Evolutionary conservation across 1,284 basidiomycete genomes (phyloP).

Genomic region (Bjerkandera adusta): DNA sequence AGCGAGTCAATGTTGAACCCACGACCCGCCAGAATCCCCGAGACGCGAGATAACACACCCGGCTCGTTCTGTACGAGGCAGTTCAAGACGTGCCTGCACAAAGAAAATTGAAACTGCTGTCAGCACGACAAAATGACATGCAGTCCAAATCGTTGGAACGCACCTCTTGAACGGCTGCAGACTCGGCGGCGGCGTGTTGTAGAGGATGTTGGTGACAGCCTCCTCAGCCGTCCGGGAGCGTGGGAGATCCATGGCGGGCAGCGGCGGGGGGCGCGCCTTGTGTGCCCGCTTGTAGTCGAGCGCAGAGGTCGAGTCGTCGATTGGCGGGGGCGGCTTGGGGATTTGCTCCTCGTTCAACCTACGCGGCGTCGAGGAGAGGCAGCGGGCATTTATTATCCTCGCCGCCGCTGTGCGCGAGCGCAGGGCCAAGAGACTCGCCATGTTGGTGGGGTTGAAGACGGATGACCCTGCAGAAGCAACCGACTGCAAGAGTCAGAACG

Average conservation of each 20-base stretch:
- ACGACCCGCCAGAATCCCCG: conserved; percentile 94
- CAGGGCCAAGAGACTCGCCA: conserved; percentile 17
- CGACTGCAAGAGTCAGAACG: too few relatives aligned
- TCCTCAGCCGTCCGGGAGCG: conserved; percentile 85
- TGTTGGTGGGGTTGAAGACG: neutral
- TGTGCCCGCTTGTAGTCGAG: conserved; percentile 89
- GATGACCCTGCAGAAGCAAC: neutral
- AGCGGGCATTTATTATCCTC: conserved; percentile 19
- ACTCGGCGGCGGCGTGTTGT: conserved; percentile 94
- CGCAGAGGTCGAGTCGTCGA: conserved; percentile 91
- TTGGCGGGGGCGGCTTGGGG: conserved; percentile 60
- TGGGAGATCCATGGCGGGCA: conserved; percentile 74
- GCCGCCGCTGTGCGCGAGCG: conserved; percentile 16
- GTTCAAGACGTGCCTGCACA: conserved; percentile 94
- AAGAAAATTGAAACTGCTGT: too few relatives aligned
- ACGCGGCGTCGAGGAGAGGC: conserved; percentile 36
- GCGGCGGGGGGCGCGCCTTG: conserved; percentile 69
- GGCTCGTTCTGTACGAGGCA: conserved; percentile 99
- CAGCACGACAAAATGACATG: neutral
- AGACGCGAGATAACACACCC: conserved; percentile 96
- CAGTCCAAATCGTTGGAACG: conserved; percentile 22
- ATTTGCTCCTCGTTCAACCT: conserved; percentile 27
- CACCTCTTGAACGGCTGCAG: conserved; percentile 94
- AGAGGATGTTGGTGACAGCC: conserved; percentile 93
- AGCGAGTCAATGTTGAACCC: conserved; percentile 99